Evolutionary conservation across 2,329 filamentous ascomycete genomes (phyloP).

Genomic region (Microdochium trichocladiopsis): DNA sequence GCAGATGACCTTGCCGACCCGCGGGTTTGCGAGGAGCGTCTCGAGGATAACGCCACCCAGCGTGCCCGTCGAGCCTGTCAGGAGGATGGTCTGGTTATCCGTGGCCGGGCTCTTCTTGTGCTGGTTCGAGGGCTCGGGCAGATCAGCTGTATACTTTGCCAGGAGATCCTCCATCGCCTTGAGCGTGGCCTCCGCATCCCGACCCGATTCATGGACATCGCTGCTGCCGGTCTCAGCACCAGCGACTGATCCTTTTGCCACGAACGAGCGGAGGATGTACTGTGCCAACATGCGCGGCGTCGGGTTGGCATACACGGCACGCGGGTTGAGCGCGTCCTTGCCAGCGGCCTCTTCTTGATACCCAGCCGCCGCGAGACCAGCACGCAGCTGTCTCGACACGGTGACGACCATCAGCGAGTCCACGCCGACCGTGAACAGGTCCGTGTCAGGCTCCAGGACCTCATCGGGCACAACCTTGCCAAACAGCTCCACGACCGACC

Average conservation of each 20-base stretch:
- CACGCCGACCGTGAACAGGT: conserved; percentile 31
- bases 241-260: conserved; percentile 7
- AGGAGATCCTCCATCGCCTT: conserved; percentile 24
- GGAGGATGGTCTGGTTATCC: conserved; percentile 29
- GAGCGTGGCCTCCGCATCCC: conserved; percentile 10
- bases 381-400: conserved; percentile 24
- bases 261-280: conserved; percentile 19
- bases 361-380: conserved; percentile 21
- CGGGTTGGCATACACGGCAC: conserved; percentile 30
- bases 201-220: no score
- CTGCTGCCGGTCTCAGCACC: neutral
- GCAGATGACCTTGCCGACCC: conserved; percentile 35
- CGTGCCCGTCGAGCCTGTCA: conserved; percentile 43
- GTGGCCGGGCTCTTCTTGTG: conserved; percentile 19
- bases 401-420: conserved; percentile 34
- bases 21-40: conserved; percentile 19
- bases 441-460: conserved; percentile 20
- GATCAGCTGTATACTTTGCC: conserved; percentile 24
- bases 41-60: conserved; percentile 40
- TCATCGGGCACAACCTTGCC: conserved; percentile 8
- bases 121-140: conserved; percentile 11
- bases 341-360: conserved; percentile 21
- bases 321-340: conserved; percentile 20
- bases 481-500: conserved; percentile 23
- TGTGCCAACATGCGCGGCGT: conserved; percentile 24